Conservation (phyloP, 2,329 filamentous ascomycete species). For the Corynespora cassiicola region DNA sequence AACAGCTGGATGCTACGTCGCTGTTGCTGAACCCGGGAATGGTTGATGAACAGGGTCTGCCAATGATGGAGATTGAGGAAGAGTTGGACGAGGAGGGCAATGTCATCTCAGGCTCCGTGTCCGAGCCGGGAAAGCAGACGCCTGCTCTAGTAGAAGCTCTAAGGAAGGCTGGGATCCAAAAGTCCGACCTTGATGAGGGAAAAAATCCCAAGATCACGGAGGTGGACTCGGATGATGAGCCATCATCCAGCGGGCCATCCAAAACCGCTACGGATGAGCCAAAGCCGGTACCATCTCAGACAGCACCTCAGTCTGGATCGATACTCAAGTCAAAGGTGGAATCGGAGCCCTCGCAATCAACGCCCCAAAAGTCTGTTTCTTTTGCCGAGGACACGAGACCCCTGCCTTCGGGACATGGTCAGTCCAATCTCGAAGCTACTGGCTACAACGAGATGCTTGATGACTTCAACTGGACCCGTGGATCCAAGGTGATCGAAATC, state of each 20-base stretch:
- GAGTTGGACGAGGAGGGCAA: constrained; percentile 91
- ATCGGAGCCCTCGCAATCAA: neutral
- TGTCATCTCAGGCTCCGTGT: constrained; percentile 65
- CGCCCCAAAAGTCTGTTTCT: constrained; percentile 64
- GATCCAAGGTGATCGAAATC: constrained; percentile 50
- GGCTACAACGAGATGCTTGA: constrained; percentile 36
- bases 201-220: too few relatives aligned
- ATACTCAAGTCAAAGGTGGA: neutral
- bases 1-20: constrained; percentile 66
- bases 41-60: constrained; percentile 72
- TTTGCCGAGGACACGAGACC: constrained; percentile 68
- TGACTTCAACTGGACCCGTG: constrained; percentile 35
- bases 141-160: constrained; percentile 74
- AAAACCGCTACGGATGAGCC: neutral
- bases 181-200: constrained; percentile 36
- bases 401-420: constrained; percentile 20
- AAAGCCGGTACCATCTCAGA: too few relatives aligned
- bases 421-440: constrained; percentile 17
- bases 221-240: too few relatives aligned
- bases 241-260: too few relatives aligned
- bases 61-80: constrained; percentile 90
- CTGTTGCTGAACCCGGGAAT: constrained; percentile 67
- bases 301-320: neutral
- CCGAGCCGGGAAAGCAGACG: constrained; percentile 69
- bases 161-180: constrained; percentile 73